These are phyloP conservation scores for Rhizopogon hawkerae DNA, from an alignment of 1,284 basidiomycete species.

Conservation along the genomic window DNA sequence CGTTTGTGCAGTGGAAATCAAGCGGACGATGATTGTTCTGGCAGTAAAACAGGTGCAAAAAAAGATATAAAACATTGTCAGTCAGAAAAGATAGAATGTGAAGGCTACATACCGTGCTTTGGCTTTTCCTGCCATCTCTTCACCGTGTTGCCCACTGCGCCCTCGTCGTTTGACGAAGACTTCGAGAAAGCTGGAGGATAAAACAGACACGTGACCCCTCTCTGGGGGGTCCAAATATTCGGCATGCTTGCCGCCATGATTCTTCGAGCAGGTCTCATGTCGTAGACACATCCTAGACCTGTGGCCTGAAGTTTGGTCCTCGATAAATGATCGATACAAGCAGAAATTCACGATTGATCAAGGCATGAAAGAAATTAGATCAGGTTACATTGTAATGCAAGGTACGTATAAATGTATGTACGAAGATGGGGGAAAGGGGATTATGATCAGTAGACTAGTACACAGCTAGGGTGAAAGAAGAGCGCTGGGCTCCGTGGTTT, in stretches of 20 bases:
- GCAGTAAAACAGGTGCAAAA: neutral
- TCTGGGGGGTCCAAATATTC: neutral
- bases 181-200: too few relatives aligned
- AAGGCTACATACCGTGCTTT: neutral
- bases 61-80: neutral
- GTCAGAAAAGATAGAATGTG: too few relatives aligned
- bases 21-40: constrained; percentile 77
- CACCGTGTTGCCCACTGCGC: neutral
- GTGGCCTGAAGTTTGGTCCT: too few relatives aligned
- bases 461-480: neutral
- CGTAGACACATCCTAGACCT: too few relatives aligned
- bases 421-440: too few relatives aligned
- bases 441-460: neutral
- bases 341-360: too few relatives aligned
- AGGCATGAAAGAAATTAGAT: too few relatives aligned
- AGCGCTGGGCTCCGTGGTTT: neutral
- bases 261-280: too few relatives aligned
- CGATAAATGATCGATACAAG: too few relatives aligned
- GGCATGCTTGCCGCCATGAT: too few relatives aligned
- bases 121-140: constrained; percentile 3
- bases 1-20: constrained; percentile 84
- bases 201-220: neutral
- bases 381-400: too few relatives aligned
- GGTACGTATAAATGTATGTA: too few relatives aligned
- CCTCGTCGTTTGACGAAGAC: neutral